phyloP scores from a whole-genome alignment of 1,284 basidiomycete species.

The Naganishia albida region DNA sequence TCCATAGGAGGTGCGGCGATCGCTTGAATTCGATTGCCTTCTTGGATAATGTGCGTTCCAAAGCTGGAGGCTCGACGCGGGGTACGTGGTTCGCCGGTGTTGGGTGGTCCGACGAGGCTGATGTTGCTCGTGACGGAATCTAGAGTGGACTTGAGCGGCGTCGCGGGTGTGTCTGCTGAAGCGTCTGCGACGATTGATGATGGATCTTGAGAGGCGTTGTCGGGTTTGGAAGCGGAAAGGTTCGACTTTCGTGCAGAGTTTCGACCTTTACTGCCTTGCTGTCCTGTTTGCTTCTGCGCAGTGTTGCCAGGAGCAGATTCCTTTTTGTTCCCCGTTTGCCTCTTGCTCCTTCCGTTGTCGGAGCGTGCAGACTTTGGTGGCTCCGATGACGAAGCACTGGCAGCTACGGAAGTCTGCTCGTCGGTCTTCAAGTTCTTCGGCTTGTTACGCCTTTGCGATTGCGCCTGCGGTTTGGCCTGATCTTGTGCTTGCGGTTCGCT shows the following conservation, averaged over 20 bases:
- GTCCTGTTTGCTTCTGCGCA: not conserved
- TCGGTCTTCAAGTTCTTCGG: not conserved
- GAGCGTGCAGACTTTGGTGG: not conserved
- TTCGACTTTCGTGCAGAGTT: constrained; percentile 22
- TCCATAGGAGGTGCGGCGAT: constrained; percentile 26
- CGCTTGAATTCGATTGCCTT: constrained; percentile 24
- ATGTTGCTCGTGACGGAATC: constrained; percentile 9
- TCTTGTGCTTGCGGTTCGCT: not conserved
- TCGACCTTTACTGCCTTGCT: not conserved
- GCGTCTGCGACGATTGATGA: not conserved
- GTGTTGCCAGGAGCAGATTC: not conserved
- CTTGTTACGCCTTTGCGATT: constrained; percentile 24
- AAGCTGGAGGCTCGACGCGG: constrained; percentile 25
- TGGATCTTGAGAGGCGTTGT: not conserved
- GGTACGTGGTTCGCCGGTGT: constrained; percentile 17
- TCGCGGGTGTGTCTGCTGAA: not conserved
- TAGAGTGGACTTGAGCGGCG: constrained; percentile 6
- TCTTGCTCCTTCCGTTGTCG: constrained; percentile 10
- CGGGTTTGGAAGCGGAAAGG: constrained; percentile 6
- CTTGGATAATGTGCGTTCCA: constrained; percentile 21
- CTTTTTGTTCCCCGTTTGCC: not conserved
- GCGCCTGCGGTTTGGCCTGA: constrained; percentile 2
- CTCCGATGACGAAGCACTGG: not conserved
- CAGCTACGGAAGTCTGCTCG: not conserved
- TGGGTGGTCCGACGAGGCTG: constrained; percentile 17